These are phyloP conservation scores for Vanderwaltozyma tropicalis DNA, from an alignment of 805 yeast species.

Conservation along the genomic window DNA sequence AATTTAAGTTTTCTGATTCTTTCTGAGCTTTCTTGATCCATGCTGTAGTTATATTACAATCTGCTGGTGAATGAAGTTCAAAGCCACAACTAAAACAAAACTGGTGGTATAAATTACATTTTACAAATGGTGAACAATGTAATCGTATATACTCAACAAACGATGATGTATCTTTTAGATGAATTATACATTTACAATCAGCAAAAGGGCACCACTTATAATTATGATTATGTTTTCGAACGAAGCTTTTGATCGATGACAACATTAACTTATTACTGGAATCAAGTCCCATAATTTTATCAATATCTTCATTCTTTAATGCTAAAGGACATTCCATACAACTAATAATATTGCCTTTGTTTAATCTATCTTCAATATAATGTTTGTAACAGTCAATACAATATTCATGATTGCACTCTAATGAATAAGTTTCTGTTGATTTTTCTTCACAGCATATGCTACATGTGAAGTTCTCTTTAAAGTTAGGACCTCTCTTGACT, in stretches of 20 bases:
- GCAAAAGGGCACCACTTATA: conserved; percentile 80
- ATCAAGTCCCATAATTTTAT: conserved; percentile 31
- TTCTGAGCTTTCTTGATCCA: conserved; percentile 79
- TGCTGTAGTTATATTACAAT: conserved; percentile 53
- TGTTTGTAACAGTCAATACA: conserved; percentile 60
- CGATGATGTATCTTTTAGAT: conserved; percentile 26
- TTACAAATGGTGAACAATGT: conserved; percentile 50
- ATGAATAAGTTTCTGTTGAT: conserved; percentile 32
- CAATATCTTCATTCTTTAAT: conserved; percentile 31
- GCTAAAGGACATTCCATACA: conserved; percentile 55
- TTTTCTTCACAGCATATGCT: conserved; percentile 62
- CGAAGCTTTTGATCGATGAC: conserved; percentile 37
- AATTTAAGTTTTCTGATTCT: conserved; percentile 78
- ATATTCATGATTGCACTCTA: conserved; percentile 61
- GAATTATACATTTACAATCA: conserved; percentile 57
- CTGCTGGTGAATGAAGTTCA: conserved; percentile 78
- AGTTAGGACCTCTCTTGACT: background rate
- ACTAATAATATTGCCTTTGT: conserved; percentile 37
- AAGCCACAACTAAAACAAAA: conserved; percentile 71
- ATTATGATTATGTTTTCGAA: conserved; percentile 38
- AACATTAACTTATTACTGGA: conserved; percentile 24
- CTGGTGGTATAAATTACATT: conserved; percentile 53
- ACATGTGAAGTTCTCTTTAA: conserved; percentile 36
- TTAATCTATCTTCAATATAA: conserved; percentile 41
- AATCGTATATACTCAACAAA: conserved; percentile 19